Evolutionary conservation across 768 basidiomycete species (phyloP).

Genomic region (Fibroporia radiculosa): DNA sequence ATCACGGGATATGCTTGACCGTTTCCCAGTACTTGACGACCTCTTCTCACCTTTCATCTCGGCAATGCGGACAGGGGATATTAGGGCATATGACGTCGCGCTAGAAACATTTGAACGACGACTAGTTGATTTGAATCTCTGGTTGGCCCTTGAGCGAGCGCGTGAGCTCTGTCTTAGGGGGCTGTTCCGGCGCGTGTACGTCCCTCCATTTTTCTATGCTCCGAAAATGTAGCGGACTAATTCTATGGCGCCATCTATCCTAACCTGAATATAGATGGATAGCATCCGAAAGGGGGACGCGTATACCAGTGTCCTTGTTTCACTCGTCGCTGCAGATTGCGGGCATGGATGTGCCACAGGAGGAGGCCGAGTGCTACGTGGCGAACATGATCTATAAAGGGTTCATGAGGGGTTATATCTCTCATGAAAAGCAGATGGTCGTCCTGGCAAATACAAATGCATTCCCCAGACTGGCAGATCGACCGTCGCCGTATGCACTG

Average conservation of each 20-base stretch:
- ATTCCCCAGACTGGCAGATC: slow-evolving; percentile 69
- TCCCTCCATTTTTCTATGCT: slow-evolving; percentile 11
- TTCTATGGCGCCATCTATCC: slow-evolving; percentile 2
- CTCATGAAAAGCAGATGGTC: slow-evolving; percentile 91
- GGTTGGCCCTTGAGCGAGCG: slow-evolving; percentile 81
- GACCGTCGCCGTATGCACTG: slow-evolving; percentile 41
- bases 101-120: slow-evolving; percentile 63
- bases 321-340: slow-evolving; percentile 67
- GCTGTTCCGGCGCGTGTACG: slow-evolving; percentile 72
- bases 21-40: slow-evolving; percentile 64
- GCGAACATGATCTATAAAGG: slow-evolving; percentile 95
- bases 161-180: slow-evolving; percentile 81
- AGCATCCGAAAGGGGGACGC: slow-evolving; percentile 58
- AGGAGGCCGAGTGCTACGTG: slow-evolving; percentile 89
- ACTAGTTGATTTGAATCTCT: slow-evolving; percentile 81
- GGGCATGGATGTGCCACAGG: slow-evolving; percentile 59
- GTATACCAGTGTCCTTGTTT: slow-evolving; percentile 79
- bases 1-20: slow-evolving; percentile 55
- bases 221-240: neutral
- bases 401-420: slow-evolving; percentile 92
- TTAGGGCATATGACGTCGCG: slow-evolving; percentile 73
- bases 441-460: slow-evolving; percentile 76
- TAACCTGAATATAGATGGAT: slow-evolving; percentile 58
- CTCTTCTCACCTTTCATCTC: slow-evolving; percentile 75
- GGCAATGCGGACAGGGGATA: slow-evolving; percentile 72